phyloP scores from a whole-genome alignment of 2,329 filamentous ascomycete genomes.

The Drechslerella dactyloides region DNA sequence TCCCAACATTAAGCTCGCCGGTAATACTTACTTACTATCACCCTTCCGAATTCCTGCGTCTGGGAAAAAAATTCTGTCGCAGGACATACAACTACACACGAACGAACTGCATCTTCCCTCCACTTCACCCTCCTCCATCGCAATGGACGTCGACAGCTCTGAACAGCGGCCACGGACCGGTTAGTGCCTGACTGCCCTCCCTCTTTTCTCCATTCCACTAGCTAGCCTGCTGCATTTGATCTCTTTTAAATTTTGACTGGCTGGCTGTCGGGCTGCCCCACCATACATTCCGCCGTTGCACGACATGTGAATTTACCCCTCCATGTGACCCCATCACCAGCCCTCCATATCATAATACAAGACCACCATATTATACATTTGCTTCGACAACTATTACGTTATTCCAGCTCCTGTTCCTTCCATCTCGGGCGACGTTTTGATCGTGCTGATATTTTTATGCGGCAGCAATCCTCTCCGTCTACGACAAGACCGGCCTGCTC shows the following conservation, averaged over 20 bases:
- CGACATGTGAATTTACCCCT: slow-evolving; percentile 40
- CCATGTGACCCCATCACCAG: slow-evolving; percentile 35
- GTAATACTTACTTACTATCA: too few relatives aligned
- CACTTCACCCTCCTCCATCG: not conserved
- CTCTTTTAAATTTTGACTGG: not conserved
- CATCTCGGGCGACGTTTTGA: too few relatives aligned
- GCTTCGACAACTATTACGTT: too few relatives aligned
- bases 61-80: not conserved
- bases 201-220: not conserved
- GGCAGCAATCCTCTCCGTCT: slow-evolving; percentile 93
- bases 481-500: slow-evolving; percentile 94
- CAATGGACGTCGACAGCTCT: slow-evolving; percentile 32
- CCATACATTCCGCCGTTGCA: slow-evolving; percentile 19
- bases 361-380: too few relatives aligned
- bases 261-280: not conserved
- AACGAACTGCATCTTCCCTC: not conserved
- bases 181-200: slow-evolving; percentile 12
- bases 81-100: slow-evolving; percentile 3
- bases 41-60: too few relatives aligned
- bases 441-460: slow-evolving; percentile 55
- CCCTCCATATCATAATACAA: too few relatives aligned
- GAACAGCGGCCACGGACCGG: slow-evolving; percentile 39
- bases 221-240: not conserved
- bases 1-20: not conserved
- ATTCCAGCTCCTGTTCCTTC: too few relatives aligned